These are phyloP conservation scores for Colletotrichum sp. DNA, from an alignment of 2,329 filamentous ascomycete genomes.

Conservation along the genomic window DNA sequence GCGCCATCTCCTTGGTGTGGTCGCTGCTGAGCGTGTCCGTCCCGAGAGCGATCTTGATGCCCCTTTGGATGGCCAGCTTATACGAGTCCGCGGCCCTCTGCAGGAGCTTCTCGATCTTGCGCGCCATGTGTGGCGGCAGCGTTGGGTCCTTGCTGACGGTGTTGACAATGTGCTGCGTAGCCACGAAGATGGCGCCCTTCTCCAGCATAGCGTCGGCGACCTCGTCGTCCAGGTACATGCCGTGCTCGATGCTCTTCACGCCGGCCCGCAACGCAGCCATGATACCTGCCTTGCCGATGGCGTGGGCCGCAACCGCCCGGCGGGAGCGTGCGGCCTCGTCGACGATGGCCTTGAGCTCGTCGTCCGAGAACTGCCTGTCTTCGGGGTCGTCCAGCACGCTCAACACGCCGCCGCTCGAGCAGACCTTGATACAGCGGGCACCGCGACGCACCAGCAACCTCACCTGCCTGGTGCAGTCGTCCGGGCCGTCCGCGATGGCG, in stretches of 20 bases:
- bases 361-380: slow-evolving; percentile 46
- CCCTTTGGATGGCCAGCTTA: slow-evolving; percentile 42
- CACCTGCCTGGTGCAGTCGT: slow-evolving; percentile 47
- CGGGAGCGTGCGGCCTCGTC: slow-evolving; percentile 43
- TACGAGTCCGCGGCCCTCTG: slow-evolving; percentile 34
- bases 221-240: slow-evolving; percentile 51
- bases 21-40: slow-evolving; percentile 47
- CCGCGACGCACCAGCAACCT: slow-evolving; percentile 47
- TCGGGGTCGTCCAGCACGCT: slow-evolving; percentile 45
- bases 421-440: slow-evolving; percentile 52
- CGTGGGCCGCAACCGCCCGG: slow-evolving; percentile 45
- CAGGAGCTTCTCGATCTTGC: slow-evolving; percentile 42
- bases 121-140: slow-evolving; percentile 33
- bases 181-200: slow-evolving; percentile 46
- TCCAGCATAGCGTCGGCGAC: slow-evolving; percentile 46
- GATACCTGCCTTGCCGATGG: slow-evolving; percentile 51
- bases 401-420: slow-evolving; percentile 47
- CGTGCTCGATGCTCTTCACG: slow-evolving; percentile 52
- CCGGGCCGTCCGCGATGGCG: slow-evolving; percentile 47
- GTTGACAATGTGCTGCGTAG: slow-evolving; percentile 48
- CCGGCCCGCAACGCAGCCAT: slow-evolving; percentile 47
- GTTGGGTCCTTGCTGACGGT: slow-evolving; percentile 35
- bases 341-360: slow-evolving; percentile 47
- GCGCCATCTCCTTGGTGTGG: slow-evolving; percentile 30
- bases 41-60: slow-evolving; percentile 51